Evolutionary conservation across 768 basidiomycete species (phyloP), one percentile per base, ranked within the genome.

Genomic region (Cubamyces sp.): DNA sequence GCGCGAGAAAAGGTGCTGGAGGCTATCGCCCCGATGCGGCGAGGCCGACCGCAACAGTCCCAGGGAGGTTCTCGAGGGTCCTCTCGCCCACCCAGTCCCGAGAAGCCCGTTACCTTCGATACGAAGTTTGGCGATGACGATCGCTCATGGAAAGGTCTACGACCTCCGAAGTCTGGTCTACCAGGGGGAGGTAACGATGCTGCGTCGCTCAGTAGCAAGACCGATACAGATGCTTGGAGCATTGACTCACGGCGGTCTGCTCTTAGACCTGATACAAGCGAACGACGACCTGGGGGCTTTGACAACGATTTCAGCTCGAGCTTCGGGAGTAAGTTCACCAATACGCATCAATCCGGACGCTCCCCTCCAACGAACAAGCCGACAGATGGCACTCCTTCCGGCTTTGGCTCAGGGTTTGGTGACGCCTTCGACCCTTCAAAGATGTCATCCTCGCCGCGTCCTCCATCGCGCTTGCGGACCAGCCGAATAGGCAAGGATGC

Each of bases 1-100:
- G 87, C 87, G 9, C 84, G 88, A 42, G 90, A 92, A 60, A 89
- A 86, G 68, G 89, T 90, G 5, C 77, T 91, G 19, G 91, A 91
- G 66, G 90, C 90, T 14, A 88, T 92, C 58, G 87, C 87, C 34
- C 90, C 91, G 0, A 87, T 90, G 86, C 84, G 90, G 41, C 79
- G 89, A 37, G 91, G 90, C 18, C 80, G 90, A 23, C 88, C 89
- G 54, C 57, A 18, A 9, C 48, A 51, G 3, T 19, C 49, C 5
- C 47, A 34, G n/a, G 28, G 57, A 5, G 23, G 58, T 52, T 58
- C 65, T 37, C 53, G 55, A 57, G 58, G 64, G 2, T 64, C 65
- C 0, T 71, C 71, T 3, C 71, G 69, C 1, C 69, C 74, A 8
- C 47, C 67, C 3, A 75, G 74, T 46, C 74, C 74, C 12, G 61